Evolutionary conservation across 106 monocot genomes (phyloP), one percentile per base, ranked within the genome.

Genomic region (Platanthera zijinensis): DNA sequence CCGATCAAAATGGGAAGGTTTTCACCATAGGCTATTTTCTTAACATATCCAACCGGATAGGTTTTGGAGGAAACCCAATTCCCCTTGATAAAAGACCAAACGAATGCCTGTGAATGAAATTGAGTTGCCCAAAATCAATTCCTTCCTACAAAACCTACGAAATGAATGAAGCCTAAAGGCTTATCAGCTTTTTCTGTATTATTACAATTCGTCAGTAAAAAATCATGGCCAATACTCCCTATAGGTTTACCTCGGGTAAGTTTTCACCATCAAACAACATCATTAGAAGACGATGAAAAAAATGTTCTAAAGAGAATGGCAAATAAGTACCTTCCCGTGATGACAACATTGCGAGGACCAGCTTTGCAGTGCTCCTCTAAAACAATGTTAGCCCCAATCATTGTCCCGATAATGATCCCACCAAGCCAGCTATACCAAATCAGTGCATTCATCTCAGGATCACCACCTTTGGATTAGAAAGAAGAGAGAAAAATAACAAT

Each of bases 401-500:
- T 97, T 47, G 96, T 97, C 64, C 96, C 96, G 50, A 91, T 91
- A 17, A 97, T 91, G 71, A 97, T 79, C 18, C 96, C 96, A 53
- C 96, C 93, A 73, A 97, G 93, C 96, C 96, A 97, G 83, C 96
- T 91, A 79, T 97, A 97, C 96, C 96, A 97, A 84, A 94, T 97
- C 84, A 97, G 68, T 18, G 89, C 84, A 69, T 91, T 91, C 93
- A 97, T 93, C 69, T 87, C 83, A 79, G 82, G 85, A 68, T 97
- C 91, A 52, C 91, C 93, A 64, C 96, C 96, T 97, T 80, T 48
- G 74, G 62, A 84, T 52, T 21, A 45, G 51, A 63, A 64, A 63
- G 22, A 80, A 71, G 11, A 48, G 50, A 66, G 22, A n/a, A 76
- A 81, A 48, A n/a, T 77, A 5, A 51, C 5, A 6, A 73, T 32